phyloP scores from a whole-genome alignment of 2,329 filamentous ascomycete genomes.

The Didymella pinodella region DNA sequence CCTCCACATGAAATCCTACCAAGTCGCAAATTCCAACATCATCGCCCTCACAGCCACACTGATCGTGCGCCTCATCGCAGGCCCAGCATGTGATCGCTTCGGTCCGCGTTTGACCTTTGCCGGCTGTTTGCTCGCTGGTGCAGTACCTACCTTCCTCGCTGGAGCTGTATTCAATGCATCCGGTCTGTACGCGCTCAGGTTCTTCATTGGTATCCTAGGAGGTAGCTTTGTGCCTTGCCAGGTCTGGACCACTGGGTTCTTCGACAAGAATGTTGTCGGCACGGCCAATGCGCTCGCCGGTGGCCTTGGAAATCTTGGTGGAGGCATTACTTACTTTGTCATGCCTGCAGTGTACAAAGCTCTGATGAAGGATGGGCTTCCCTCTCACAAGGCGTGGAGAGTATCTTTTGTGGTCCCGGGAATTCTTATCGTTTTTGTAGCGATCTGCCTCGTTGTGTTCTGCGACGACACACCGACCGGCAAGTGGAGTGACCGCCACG shows the following conservation, averaged over 20 bases:
- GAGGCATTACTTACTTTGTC: conserved; percentile 64
- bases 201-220: conserved; percentile 81
- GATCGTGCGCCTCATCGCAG: conserved; percentile 73
- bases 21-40: conserved; percentile 89
- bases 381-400: conserved; percentile 75
- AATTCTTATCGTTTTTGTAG: conserved; percentile 72
- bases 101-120: conserved; percentile 82
- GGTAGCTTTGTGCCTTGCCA: conserved; percentile 83
- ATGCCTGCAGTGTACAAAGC: conserved; percentile 89
- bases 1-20: conserved; percentile 70
- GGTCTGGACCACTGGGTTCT: conserved; percentile 90
- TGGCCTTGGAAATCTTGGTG: conserved; percentile 52
- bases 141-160: conserved; percentile 83
- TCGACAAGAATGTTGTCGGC: conserved; percentile 93
- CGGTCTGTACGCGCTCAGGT: conserved; percentile 74
- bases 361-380: conserved; percentile 65
- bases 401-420: conserved; percentile 84
- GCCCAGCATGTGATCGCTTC: conserved; percentile 80
- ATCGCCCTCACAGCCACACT: conserved; percentile 66
- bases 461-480: conserved; percentile 84
- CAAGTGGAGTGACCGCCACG: conserved; percentile 75
- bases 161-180: conserved; percentile 72
- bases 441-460: conserved; percentile 70
- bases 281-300: conserved; percentile 84
- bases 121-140: conserved; percentile 74